phyloP scores from a whole-genome alignment of 306 rosid genomes.

The Vigna mungo region DNA sequence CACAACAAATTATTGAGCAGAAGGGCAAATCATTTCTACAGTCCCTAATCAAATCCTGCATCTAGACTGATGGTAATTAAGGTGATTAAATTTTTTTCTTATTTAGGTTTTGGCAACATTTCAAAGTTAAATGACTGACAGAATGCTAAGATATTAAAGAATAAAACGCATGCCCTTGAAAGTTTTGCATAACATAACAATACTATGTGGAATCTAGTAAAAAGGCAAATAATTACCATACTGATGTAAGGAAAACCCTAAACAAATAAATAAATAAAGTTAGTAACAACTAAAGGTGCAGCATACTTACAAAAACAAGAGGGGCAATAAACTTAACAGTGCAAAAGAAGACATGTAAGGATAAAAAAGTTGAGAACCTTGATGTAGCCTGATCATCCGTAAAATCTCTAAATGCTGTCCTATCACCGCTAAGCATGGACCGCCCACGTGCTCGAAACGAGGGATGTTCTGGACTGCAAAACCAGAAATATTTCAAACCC shows the following conservation, averaged over 20 bases:
- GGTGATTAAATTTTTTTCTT: conserved; percentile 14
- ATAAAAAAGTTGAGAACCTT: conserved; percentile 66
- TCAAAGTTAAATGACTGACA: conserved; percentile 9
- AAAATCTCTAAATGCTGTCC: conserved; percentile 81
- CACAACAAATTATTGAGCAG: conserved; percentile 20
- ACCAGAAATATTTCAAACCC: conserved; percentile 45
- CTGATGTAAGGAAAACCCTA: neutral
- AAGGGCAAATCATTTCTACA: conserved; percentile 34
- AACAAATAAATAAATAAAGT: conserved; percentile 7
- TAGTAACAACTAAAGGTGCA: conserved; percentile 1
- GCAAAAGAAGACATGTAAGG: conserved; percentile 35
- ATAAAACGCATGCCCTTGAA: neutral
- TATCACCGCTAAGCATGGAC: conserved; percentile 96
- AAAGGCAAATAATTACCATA: conserved; percentile 29
- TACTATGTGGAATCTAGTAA: conserved; percentile 27
- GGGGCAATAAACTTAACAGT: conserved; percentile 27
- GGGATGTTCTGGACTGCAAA: conserved; percentile 98
- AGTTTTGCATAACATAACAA: conserved; percentile 26
- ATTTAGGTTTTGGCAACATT: neutral
- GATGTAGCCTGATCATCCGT: conserved; percentile 85
- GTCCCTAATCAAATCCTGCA: conserved; percentile 2
- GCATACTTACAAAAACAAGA: neutral
- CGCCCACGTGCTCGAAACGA: conserved; percentile 86
- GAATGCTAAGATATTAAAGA: conserved; percentile 25
- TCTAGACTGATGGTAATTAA: conserved; percentile 31